These are phyloP conservation scores for Luffa acutangula DNA, from an alignment of 306 rosid genomes.

Conservation along the genomic window DNA sequence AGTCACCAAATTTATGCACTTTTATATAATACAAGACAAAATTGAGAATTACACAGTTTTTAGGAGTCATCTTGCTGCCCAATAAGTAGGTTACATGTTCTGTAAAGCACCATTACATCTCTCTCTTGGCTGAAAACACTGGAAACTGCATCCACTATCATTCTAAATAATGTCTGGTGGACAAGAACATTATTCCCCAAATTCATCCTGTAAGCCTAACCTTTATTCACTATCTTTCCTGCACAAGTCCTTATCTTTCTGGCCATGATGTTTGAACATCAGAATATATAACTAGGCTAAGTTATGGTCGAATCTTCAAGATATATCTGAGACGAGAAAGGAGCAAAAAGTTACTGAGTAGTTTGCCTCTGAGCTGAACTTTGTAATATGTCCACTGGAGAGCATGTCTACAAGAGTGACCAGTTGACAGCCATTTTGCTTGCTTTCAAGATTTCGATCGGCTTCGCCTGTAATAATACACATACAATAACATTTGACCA, in stretches of 20 bases:
- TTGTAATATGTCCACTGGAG: background rate
- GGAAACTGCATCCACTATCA: background rate
- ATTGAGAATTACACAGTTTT: background rate
- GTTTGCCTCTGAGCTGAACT: background rate
- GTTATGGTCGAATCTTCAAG: background rate
- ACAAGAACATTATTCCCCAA: background rate
- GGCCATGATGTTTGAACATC: background rate
- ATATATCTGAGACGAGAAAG: background rate
- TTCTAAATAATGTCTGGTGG: background rate
- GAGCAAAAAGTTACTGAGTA: background rate
- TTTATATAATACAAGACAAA: background rate
- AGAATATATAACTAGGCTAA: background rate
- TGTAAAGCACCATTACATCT: background rate
- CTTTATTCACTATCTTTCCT: background rate
- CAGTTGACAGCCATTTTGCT: background rate
- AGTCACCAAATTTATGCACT: background rate
- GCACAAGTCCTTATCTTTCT: background rate
- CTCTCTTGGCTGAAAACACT: background rate
- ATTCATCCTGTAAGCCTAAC: background rate
- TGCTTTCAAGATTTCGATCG: background rate
- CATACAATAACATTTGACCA: background rate
- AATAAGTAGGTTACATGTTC: background rate
- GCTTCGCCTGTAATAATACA: background rate
- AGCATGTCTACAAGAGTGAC: background rate
- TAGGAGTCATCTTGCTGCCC: background rate